Evolutionary conservation across 148 eudicot genomes (phyloP).

Genomic region (Mesembryanthemum crystallinum): DNA sequence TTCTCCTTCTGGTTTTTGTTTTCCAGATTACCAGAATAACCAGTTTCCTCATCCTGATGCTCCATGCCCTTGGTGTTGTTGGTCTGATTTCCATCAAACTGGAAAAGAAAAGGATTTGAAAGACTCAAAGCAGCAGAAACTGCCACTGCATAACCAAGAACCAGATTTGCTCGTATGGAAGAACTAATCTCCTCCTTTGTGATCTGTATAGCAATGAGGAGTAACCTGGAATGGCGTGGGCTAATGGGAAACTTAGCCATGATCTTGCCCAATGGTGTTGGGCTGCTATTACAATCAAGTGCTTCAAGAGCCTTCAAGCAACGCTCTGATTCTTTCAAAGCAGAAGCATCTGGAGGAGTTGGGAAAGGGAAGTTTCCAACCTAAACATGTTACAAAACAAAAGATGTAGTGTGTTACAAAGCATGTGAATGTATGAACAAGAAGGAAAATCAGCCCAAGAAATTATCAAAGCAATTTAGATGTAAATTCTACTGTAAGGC

Average conservation of each 20-base stretch:
- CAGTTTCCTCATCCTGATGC: slow-evolving; percentile 32
- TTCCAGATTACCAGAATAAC: slow-evolving; percentile 21
- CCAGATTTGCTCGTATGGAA: slow-evolving; percentile 50
- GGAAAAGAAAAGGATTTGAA: slow-evolving; percentile 65
- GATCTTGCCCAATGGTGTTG: slow-evolving; percentile 77
- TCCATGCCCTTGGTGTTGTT: slow-evolving; percentile 27
- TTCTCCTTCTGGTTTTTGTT: slow-evolving; percentile 37
- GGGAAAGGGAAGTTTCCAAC: slow-evolving; percentile 87
- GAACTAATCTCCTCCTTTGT: slow-evolving; percentile 38
- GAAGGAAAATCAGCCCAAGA: no score
- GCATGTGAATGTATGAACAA: background rate
- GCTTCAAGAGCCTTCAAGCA: slow-evolving; percentile 86
- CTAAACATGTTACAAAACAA: slow-evolving; percentile 36
- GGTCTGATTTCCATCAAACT: slow-evolving; percentile 43
- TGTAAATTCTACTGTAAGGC: no score
- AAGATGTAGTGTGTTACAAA: slow-evolving; percentile 1
- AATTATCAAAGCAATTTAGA: no score
- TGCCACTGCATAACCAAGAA: slow-evolving; percentile 72
- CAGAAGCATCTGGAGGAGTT: slow-evolving; percentile 64
- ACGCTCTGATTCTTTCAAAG: slow-evolving; percentile 63
- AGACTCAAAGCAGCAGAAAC: slow-evolving; percentile 80
- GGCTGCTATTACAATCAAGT: slow-evolving; percentile 57
- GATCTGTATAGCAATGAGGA: slow-evolving; percentile 71
- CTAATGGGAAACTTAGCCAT: slow-evolving; percentile 91
- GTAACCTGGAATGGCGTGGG: slow-evolving; percentile 93